A percentile compares a stretch with the other conserved stretches of the same genome.
Evolutionary conservation across 176 grass and related monocot species (phyloP).

Genomic region (Oryza longistaminata): DNA sequence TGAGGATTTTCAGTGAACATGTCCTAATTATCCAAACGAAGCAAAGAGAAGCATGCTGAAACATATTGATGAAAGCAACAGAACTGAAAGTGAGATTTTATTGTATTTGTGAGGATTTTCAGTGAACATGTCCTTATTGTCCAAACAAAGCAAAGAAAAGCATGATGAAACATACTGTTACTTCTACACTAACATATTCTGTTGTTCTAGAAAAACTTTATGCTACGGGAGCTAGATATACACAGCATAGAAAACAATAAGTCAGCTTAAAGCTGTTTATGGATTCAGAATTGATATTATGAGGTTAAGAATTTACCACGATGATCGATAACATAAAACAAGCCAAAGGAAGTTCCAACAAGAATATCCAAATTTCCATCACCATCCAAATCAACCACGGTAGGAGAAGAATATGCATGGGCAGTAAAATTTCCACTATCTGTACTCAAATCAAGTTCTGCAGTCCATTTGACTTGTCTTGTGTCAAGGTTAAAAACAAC

Average conservation of each 20-base stretch:
- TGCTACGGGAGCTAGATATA: slow-evolving; percentile 2
- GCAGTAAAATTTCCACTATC: slow-evolving; percentile 70
- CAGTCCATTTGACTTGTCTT: slow-evolving; percentile 82
- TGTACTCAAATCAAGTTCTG: slow-evolving; percentile 80
- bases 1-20: slow-evolving; percentile 1
- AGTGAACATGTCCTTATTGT: slow-evolving; percentile 3
- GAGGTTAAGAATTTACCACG: slow-evolving; percentile 49
- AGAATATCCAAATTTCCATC: slow-evolving; percentile 97
- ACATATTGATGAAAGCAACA: slow-evolving; percentile 32
- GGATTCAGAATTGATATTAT: slow-evolving; percentile 21
- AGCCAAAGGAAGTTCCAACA: slow-evolving; percentile 86
- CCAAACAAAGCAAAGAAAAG: slow-evolving; percentile 5
- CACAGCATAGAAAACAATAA: slow-evolving; percentile 10
- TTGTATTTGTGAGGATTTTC: slow-evolving; percentile 7
- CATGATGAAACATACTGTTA: slow-evolving; percentile 10
- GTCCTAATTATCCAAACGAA: neutral
- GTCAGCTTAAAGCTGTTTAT: slow-evolving; percentile 17
- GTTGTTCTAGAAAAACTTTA: neutral
- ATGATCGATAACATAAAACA: slow-evolving; percentile 94
- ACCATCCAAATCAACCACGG: slow-evolving; percentile 96
- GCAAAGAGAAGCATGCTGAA: slow-evolving; percentile 4
- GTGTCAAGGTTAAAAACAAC: slow-evolving; percentile 98
- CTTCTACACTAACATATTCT: slow-evolving; percentile 23
- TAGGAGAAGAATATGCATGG: slow-evolving; percentile 83
- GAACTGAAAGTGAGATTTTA: neutral